Percentiles rank a stretch among this genome's conserved stretches.
phyloP scores from a whole-genome alignment of 305 asterid genomes.

The Fraxinus baroniana region DNA sequence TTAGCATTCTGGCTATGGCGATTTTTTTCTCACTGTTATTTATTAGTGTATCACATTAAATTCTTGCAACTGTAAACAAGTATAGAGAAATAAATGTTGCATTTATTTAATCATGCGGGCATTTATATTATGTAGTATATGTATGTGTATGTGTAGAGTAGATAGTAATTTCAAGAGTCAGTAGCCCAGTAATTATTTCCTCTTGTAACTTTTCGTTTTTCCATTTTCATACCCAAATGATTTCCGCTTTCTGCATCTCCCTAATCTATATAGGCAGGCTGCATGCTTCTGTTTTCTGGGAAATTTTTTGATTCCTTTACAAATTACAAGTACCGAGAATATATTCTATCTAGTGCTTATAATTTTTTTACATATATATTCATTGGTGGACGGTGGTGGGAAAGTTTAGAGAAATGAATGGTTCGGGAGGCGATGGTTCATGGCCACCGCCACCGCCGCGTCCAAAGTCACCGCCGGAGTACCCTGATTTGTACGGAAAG shows the following conservation, averaged over 20 bases:
- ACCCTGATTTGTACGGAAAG: conserved; percentile 89
- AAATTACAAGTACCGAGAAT: background rate
- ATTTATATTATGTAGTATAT: conserved; percentile 16
- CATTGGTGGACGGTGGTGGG: conserved; percentile 7
- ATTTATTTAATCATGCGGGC: conserved; percentile 36
- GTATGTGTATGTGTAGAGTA: background rate
- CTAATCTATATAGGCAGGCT: conserved; percentile 1
- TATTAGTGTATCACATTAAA: conserved; percentile 13
- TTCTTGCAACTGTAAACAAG: conserved; percentile 30
- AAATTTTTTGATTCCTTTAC: background rate
- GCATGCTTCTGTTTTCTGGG: conserved; percentile 8
- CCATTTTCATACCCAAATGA: conserved; percentile 18
- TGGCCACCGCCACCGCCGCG: conserved; percentile 61
- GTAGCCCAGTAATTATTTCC: conserved; percentile 33
- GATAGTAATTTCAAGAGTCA: conserved; percentile 22
- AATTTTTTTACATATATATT: background rate
- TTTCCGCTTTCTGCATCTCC: conserved; percentile 14
- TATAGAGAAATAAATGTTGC: conserved; percentile 38
- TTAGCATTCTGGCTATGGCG: background rate
- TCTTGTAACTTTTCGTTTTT: conserved; percentile 4
- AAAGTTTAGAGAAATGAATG: conserved; percentile 38
- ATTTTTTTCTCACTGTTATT: background rate
- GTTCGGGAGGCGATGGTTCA: conserved; percentile 33
- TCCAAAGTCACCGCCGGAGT: conserved; percentile 83
- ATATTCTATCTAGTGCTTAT: background rate